phyloP scores from a whole-genome alignment of 2,329 filamentous ascomycete genomes.

The Tolypocladium sp. region DNA sequence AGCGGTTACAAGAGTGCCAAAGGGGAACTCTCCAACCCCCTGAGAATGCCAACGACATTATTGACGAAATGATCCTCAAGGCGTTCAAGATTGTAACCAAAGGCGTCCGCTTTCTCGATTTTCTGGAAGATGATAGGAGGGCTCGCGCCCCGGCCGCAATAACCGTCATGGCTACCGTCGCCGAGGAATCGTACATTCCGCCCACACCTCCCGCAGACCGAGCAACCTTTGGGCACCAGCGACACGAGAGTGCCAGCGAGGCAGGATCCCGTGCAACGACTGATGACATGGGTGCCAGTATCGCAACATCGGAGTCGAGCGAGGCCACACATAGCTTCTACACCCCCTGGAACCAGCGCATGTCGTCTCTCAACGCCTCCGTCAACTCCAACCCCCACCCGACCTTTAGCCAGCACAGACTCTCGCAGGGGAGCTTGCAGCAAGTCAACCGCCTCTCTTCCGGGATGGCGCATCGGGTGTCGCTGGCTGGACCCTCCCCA shows the following conservation, averaged over 20 bases:
- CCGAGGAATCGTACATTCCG: conserved; percentile 49
- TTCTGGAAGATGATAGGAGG: conserved; percentile 59
- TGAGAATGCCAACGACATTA: conserved; percentile 61
- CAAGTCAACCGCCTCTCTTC: conserved; percentile 40
- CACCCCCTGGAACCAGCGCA: conserved; percentile 31
- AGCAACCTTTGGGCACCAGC: conserved; percentile 35
- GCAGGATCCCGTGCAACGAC: conserved; percentile 29
- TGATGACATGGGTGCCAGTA: conserved; percentile 21
- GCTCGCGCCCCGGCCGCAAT: conserved; percentile 42
- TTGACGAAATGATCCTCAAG: conserved; percentile 89
- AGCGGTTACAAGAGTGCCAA: conserved; percentile 70
- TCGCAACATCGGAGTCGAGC: conserved; percentile 23
- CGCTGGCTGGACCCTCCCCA: conserved; percentile 59
- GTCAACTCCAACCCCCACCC: conserved; percentile 14
- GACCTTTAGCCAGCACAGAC: conserved; percentile 19
- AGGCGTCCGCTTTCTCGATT: conserved; percentile 80
- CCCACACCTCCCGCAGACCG: conserved; percentile 56
- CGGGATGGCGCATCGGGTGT: conserved; percentile 63
- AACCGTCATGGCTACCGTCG: conserved; percentile 50
- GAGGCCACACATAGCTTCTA: conserved; percentile 25
- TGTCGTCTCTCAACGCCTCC: conserved; percentile 34
- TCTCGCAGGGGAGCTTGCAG: conserved; percentile 25
- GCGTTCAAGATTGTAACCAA: conserved; percentile 92
- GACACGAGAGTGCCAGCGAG: conserved; percentile 21
- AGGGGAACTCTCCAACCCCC: conserved; percentile 34